Conservation (phyloP, 352 stramenopile genomes). For the Globisporangium perplexum region DNA sequence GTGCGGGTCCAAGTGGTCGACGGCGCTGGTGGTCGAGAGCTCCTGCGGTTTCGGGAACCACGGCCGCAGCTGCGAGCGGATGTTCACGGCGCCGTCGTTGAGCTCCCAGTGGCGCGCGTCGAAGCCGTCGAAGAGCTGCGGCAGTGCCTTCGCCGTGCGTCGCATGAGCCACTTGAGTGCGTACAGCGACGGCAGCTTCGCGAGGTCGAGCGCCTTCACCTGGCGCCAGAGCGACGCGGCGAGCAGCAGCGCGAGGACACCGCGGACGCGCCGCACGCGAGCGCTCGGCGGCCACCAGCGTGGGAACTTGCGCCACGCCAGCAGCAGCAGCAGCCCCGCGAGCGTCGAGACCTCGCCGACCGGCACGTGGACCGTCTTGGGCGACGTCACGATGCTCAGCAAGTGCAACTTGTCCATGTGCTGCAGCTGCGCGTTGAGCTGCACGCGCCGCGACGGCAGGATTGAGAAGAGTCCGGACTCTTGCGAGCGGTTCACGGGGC, state of each 20-base stretch:
- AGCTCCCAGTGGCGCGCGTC: constrained; percentile 53
- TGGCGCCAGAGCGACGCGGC: constrained; percentile 22
- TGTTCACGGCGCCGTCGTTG: constrained; percentile 75
- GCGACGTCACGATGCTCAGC: constrained; percentile 59
- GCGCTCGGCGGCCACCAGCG: constrained; percentile 14
- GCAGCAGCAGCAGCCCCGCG: constrained; percentile 14
- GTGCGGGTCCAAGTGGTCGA: constrained; percentile 4
- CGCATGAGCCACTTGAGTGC: constrained; percentile 60
- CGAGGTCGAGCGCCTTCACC: constrained; percentile 49
- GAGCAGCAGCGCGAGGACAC: constrained; percentile 15
- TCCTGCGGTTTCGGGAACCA: constrained; percentile 47
- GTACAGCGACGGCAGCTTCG: constrained; percentile 56
- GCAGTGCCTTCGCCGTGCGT: constrained; percentile 34
- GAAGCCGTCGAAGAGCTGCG: constrained; percentile 62
- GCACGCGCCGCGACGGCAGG: constrained; percentile 38
- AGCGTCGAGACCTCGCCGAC: constrained; percentile 16
- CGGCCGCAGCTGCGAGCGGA: constrained; percentile 58
- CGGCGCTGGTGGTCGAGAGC: constrained; percentile 2
- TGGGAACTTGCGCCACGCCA: constrained; percentile 19
- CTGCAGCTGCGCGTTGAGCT: constrained; percentile 37
- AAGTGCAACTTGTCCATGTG: constrained; percentile 60
- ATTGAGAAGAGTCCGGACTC: constrained; percentile 49
- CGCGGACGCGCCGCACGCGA: constrained; percentile 5
- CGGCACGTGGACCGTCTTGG: constrained; percentile 23
- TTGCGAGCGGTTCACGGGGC: constrained; percentile 24